Conservation (phyloP, 257 asterid genomes). For the Ligustrum vulgare region DNA sequence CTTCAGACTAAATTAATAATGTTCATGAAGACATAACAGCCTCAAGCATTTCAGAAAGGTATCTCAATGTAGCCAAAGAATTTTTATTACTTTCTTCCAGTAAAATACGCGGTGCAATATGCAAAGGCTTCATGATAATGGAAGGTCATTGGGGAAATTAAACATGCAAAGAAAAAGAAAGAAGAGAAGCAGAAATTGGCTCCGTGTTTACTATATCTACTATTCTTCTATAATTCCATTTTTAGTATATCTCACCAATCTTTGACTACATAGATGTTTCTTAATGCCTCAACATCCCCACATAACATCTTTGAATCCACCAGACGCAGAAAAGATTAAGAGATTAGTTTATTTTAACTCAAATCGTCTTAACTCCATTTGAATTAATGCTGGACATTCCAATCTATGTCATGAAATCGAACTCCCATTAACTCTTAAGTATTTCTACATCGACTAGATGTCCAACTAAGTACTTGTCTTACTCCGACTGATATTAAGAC, state of each 20-base stretch:
- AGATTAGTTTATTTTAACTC: neutral
- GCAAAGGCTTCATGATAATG: neutral
- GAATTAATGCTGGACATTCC: neutral
- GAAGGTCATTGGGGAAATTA: neutral
- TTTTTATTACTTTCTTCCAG: neutral
- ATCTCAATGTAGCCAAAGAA: conserved; percentile 3
- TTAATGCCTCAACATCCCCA: neutral
- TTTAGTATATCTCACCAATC: neutral
- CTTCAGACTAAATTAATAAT: neutral
- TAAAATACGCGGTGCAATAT: neutral
- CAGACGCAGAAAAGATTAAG: neutral
- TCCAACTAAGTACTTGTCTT: neutral
- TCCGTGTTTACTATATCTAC: neutral
- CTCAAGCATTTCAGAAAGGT: conserved; percentile 3
- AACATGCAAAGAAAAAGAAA: neutral
- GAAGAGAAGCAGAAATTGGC: neutral
- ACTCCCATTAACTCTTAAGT: neutral
- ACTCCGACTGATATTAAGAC: neutral
- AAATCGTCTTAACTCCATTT: neutral
- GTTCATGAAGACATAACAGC: neutral
- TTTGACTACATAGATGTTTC: neutral
- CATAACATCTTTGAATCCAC: neutral
- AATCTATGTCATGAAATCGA: neutral
- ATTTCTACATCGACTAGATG: neutral
- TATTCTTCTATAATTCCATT: neutral